phyloP scores from a whole-genome alignment of 2,329 filamentous ascomycete species.

The Exutisphaerella laricina region DNA sequence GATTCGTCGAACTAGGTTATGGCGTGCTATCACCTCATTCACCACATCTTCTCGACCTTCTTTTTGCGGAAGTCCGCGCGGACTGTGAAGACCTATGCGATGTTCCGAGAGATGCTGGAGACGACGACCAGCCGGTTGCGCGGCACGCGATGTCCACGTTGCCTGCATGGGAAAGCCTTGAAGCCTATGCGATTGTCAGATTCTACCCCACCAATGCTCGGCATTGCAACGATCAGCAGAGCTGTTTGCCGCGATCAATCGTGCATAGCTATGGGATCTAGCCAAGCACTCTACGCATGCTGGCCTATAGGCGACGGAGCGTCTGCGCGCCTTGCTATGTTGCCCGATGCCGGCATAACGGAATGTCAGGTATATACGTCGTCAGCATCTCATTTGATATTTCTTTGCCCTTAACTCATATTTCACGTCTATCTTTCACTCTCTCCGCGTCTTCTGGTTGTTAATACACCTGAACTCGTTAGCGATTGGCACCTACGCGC shows the following conservation, averaged over 20 bases:
- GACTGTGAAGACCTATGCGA: background rate
- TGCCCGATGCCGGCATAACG: slow-evolving; percentile 21
- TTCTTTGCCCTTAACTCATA: background rate
- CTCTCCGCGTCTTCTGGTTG: background rate
- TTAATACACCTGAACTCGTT: background rate
- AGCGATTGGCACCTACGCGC: background rate
- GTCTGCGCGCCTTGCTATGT: slow-evolving; percentile 7
- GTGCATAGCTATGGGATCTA: slow-evolving; percentile 3
- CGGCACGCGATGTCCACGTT: slow-evolving; percentile 11
- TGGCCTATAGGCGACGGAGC: slow-evolving; percentile 14
- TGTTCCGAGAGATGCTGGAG: background rate
- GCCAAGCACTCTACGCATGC: background rate
- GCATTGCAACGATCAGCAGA: slow-evolving; percentile 7
- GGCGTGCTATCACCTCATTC: slow-evolving; percentile 5
- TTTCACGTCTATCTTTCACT: background rate
- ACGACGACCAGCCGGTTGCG: slow-evolving; percentile 6
- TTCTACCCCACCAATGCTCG: slow-evolving; percentile 12
- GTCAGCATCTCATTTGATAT: slow-evolving; percentile 2
- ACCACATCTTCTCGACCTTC: background rate
- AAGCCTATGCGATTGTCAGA: background rate
- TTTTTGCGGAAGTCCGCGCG: no score
- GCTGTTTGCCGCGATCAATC: slow-evolving; percentile 1
- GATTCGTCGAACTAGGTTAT: background rate
- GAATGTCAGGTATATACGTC: slow-evolving; percentile 13
- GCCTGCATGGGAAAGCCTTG: background rate